Evolutionary conservation across 805 yeast genomes (phyloP).

Genomic region (Candida odintsovae): DNA sequence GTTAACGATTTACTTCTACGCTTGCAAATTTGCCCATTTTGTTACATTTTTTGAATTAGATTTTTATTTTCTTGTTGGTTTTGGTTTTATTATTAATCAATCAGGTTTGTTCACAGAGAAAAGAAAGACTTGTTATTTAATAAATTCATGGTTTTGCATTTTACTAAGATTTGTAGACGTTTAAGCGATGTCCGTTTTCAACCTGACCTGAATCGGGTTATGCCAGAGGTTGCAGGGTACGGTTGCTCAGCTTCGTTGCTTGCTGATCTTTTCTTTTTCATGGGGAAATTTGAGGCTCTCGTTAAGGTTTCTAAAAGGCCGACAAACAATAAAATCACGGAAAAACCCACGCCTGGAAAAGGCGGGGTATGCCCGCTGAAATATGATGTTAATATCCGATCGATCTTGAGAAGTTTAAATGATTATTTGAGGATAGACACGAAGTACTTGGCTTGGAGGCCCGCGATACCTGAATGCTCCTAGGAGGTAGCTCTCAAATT

Average conservation of each 20-base stretch:
- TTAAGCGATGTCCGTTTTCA: too few relatives aligned
- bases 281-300: too few relatives aligned
- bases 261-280: neutral
- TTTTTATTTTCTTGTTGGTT: neutral
- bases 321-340: neutral
- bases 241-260: neutral
- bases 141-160: neutral
- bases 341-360: too few relatives aligned
- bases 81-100: too few relatives aligned
- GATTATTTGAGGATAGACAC: neutral
- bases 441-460: neutral
- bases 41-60: neutral
- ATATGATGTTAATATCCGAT: neutral
- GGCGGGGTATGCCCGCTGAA: neutral
- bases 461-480: too few relatives aligned
- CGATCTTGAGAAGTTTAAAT: neutral
- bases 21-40: neutral
- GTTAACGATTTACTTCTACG: conserved; percentile 4
- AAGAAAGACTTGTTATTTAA: too few relatives aligned
- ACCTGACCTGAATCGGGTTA: too few relatives aligned
- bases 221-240: too few relatives aligned
- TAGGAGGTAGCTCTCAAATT: too few relatives aligned
- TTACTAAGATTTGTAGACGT: too few relatives aligned
- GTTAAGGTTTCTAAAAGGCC: neutral
- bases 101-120: neutral